These are phyloP conservation scores for Fusarium nurragi DNA, from an alignment of 2,329 filamentous ascomycete species.

Conservation along the genomic window DNA sequence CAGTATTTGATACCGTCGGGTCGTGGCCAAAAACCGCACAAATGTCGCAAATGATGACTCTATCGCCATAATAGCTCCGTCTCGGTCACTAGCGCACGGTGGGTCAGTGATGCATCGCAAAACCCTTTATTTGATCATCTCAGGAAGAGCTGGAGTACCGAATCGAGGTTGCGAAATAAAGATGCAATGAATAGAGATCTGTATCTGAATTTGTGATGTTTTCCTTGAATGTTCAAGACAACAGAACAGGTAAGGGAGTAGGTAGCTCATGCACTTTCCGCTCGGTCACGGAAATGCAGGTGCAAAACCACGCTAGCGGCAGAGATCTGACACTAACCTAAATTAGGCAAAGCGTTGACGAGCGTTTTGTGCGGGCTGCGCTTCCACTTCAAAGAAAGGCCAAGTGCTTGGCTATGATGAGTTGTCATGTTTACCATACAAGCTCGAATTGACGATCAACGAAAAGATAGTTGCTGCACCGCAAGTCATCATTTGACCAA, in stretches of 20 bases:
- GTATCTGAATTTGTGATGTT: background rate
- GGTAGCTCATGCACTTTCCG: background rate
- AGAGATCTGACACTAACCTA: background rate
- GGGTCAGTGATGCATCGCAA: background rate
- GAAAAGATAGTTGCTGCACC: background rate
- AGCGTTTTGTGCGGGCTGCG: background rate
- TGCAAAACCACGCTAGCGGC: background rate
- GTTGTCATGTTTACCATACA: background rate
- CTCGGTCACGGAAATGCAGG: background rate
- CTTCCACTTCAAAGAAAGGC: background rate
- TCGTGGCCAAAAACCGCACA: constrained; percentile 49
- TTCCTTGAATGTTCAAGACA: background rate
- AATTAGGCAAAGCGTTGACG: constrained; percentile 11
- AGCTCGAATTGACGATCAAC: no score
- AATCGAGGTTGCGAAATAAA: background rate
- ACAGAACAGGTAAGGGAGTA: background rate
- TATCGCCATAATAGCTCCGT: constrained; percentile 28
- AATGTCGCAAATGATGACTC: constrained; percentile 46
- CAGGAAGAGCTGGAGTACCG: background rate
- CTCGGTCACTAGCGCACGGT: constrained; percentile 30
- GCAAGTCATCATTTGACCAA: background rate
- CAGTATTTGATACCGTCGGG: constrained; percentile 26
- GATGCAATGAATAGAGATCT: background rate
- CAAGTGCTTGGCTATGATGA: background rate
- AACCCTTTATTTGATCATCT: background rate